Conservation (phyloP, 768 basidiomycete genomes). For the Cubamyces sp. region DNA sequence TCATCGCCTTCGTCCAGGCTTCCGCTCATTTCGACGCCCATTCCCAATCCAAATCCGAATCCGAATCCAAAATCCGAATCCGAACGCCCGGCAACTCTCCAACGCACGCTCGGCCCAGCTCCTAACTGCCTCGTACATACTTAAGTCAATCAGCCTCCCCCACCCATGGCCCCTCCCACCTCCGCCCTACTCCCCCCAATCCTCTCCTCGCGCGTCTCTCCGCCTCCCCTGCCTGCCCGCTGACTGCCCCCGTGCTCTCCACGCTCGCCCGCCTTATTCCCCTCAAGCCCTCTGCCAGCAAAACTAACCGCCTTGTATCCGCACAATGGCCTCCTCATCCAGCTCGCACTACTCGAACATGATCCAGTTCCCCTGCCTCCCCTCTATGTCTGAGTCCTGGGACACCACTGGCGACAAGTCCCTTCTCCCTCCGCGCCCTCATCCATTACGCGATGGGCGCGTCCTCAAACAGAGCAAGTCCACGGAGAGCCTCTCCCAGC, state of each 20-base stretch:
- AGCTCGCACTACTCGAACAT: constrained; percentile 11
- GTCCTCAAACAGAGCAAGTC: constrained; percentile 42
- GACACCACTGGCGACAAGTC: background rate
- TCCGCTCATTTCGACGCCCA: constrained; percentile 6
- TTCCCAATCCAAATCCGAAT: constrained; percentile 1
- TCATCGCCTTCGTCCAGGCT: constrained; percentile 9
- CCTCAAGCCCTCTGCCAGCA: background rate
- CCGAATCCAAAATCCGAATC: background rate
- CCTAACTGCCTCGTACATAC: background rate
- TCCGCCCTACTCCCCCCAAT: background rate
- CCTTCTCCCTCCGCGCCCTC: constrained; percentile 3
- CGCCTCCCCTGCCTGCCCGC: background rate
- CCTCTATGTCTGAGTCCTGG: constrained; percentile 12
- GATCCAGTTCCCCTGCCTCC: constrained; percentile 23
- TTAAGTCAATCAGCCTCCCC: background rate
- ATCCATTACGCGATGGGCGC: constrained; percentile 1
- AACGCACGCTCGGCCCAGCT: background rate
- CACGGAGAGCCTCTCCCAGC: constrained; percentile 49
- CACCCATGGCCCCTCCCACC: background rate
- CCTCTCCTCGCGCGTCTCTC: background rate
- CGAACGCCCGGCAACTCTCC: background rate
- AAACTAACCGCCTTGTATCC: background rate
- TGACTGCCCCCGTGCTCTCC: background rate
- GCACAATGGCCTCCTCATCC: constrained; percentile 9
- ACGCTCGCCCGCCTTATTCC: background rate